Percentiles rank a stretch among this genome's conserved stretches.
Conservation (phyloP, 805 yeast species). For the Nakazawaea sp. region DNA sequence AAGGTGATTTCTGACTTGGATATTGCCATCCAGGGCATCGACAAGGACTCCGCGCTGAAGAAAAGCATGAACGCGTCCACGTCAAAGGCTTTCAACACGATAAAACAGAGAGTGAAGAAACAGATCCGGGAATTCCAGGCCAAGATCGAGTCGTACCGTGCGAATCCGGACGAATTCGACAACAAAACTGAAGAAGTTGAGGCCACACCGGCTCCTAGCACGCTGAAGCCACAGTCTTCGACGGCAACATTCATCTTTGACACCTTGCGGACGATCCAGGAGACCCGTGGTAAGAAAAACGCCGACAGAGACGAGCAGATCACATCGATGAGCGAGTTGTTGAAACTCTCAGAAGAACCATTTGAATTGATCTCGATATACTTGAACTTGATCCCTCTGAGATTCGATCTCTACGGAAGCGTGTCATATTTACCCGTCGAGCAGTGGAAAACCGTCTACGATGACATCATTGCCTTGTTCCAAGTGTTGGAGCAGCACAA, state of each 20-base stretch:
- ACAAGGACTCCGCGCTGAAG: conserved; percentile 44
- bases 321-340: conserved; percentile 55
- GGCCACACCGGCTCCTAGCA: conserved; percentile 29
- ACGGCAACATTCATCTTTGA: conserved; percentile 51
- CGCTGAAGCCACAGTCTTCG: conserved; percentile 30
- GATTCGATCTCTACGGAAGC: conserved; percentile 73
- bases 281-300: conserved; percentile 93
- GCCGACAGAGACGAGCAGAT: conserved; percentile 80
- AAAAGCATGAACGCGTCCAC: conserved; percentile 77
- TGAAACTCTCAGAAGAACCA: conserved; percentile 42
- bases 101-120: conserved; percentile 84
- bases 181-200: conserved; percentile 31
- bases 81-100: conserved; percentile 80
- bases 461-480: conserved; percentile 58
- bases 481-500: conserved; percentile 59
- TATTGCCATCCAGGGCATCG: conserved; percentile 49
- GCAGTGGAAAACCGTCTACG: conserved; percentile 70
- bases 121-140: conserved; percentile 61
- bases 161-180: conserved; percentile 71
- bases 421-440: conserved; percentile 68
- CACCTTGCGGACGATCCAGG: conserved; percentile 67
- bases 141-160: conserved; percentile 52
- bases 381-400: conserved; percentile 76
- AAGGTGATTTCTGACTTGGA: conserved; percentile 67
- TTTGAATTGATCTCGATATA: conserved; percentile 77